These are phyloP conservation scores for Podospora anserina DNA, from an alignment of 495 filamentous ascomycete genomes.

Conservation along the genomic window DNA sequence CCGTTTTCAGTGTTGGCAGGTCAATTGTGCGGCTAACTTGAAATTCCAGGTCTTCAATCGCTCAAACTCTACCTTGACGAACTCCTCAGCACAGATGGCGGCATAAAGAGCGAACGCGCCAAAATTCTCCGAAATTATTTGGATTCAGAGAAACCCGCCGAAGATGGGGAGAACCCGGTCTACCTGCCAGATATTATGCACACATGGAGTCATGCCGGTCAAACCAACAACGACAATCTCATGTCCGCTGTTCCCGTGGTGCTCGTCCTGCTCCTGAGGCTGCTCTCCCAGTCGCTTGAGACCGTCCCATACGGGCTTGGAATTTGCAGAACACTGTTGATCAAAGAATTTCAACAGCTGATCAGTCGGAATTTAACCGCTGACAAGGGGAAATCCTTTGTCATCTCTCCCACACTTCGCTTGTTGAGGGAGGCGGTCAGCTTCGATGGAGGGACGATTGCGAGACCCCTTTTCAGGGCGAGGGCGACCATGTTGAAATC, in stretches of 20 bases:
- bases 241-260: conserved; percentile 71
- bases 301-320: conserved; percentile 66
- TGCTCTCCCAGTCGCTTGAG: conserved; percentile 66
- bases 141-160: conserved; percentile 58
- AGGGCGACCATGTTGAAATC: conserved; percentile 71
- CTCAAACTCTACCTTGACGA: conserved; percentile 74
- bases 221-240: conserved; percentile 69
- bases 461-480: conserved; percentile 64
- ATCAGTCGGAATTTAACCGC: conserved; percentile 61
- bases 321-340: conserved; percentile 69
- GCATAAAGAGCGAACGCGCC: conserved; percentile 41
- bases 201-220: conserved; percentile 71
- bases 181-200: conserved; percentile 73
- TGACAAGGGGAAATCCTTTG: conserved; percentile 70
- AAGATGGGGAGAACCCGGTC: conserved; percentile 52
- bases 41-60: conserved; percentile 59
- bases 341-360: conserved; percentile 67
- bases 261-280: conserved; percentile 70
- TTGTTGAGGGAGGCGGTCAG: conserved; percentile 73
- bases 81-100: conserved; percentile 54
- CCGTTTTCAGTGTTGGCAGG: background rate
- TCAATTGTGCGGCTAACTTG: background rate
- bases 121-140: conserved; percentile 71
- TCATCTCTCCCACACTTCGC: conserved; percentile 79
- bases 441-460: conserved; percentile 77